Evolutionary conservation across 2,329 filamentous ascomycete species (phyloP), one percentile per base, ranked within the genome.

Genomic region (Fusarium duplospermum): DNA sequence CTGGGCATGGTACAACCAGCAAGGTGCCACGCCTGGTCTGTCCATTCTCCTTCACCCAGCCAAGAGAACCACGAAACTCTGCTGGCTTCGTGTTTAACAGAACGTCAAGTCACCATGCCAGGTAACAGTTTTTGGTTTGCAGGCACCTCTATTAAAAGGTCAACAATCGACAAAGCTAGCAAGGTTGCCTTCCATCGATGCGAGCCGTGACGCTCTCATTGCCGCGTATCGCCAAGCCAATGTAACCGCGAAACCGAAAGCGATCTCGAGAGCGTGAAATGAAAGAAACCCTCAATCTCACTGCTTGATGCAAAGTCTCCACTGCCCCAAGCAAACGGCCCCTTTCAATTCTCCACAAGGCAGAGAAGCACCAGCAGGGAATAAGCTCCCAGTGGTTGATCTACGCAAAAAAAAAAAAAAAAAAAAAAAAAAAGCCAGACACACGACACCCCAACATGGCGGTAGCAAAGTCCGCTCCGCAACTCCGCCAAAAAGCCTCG

Each of bases 241-340:
- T 45, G 27, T 4, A 33, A 13, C 47, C 13, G 45, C 67, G 36
- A 76, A 68, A 20, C 63, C 73, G 73, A 74, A 74, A 22, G 35
- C 73, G 64, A 69, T 10, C 22, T 63, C 57, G 57, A 74, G 9
- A 42, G 13, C n/a, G 42, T 63, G 40, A 70, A 38, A 75, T 70
- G 54, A 75, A 61, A 70, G 56, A 73, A 52, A 57, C 56, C 63
- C 70, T 71, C 61, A 61, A 75, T 73, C 52, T 73, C 52, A 68
- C 31, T n/a, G 31, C 57, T 62, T 63, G 58, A 56, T 54, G 24
- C 47, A 64, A 35, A 33, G 40, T 54, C 71, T 42, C 64, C 57
- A 33, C 42, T 38, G 13, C 40, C 16, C 42, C 31, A 57, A 24
- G 42, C 20, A 47, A 65, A 52, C 27, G 47, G 27, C n/a, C 29